Conservation (phyloP, 1,139 yeast genomes). For the Yamadazyma triangularis region DNA sequence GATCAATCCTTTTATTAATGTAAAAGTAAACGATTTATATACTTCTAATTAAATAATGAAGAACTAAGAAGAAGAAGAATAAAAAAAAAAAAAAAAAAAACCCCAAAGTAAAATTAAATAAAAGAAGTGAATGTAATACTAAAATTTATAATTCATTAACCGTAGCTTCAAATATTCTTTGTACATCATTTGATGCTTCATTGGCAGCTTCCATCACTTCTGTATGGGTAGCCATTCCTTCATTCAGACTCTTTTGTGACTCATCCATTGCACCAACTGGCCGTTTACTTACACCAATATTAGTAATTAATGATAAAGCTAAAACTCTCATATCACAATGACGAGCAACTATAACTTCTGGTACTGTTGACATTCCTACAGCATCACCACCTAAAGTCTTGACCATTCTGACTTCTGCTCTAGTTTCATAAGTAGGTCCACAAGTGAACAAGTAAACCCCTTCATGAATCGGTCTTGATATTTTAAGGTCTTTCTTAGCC, state of each 20-base stretch:
- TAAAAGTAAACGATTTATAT: too few relatives aligned
- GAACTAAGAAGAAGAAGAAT: too few relatives aligned
- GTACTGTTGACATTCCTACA: conserved; percentile 98
- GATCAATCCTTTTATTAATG: background rate
- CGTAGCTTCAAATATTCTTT: conserved; percentile 54
- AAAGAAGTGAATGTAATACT: too few relatives aligned
- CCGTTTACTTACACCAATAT: conserved; percentile 68
- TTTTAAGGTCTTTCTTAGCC: conserved; percentile 45
- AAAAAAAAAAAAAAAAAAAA: too few relatives aligned
- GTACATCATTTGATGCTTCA: conserved; percentile 77
- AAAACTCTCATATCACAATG: conserved; percentile 79
- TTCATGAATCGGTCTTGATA: conserved; percentile 68
- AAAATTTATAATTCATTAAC: conserved; percentile 47
- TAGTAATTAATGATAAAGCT: conserved; percentile 84
- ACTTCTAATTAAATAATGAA: too few relatives aligned
- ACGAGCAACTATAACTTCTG: conserved; percentile 90
- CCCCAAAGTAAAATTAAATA: too few relatives aligned
- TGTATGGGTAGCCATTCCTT: conserved; percentile 83
- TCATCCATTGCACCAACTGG: conserved; percentile 71
- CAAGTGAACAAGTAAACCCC: conserved; percentile 84
- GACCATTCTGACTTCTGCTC: conserved; percentile 86
- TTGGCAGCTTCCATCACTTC: conserved; percentile 86
- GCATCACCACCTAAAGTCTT: conserved; percentile 80
- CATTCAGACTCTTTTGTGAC: conserved; percentile 50
- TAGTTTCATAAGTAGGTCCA: conserved; percentile 91